These are phyloP conservation scores for Spinellus fusiger DNA, from an alignment of 192 early-diverging fungal genomes.

Conservation along the genomic window DNA sequence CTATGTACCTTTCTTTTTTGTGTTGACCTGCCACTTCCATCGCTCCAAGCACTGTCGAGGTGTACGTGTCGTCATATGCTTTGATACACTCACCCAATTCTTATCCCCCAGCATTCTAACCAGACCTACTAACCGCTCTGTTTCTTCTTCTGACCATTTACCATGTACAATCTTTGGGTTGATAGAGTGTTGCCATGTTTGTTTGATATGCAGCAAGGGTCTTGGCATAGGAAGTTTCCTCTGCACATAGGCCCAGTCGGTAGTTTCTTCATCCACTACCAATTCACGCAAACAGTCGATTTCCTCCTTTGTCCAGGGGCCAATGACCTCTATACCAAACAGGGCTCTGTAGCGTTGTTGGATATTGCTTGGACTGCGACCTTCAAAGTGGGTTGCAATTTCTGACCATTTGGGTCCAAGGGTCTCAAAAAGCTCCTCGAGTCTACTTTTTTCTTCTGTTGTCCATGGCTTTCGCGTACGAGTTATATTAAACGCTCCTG, in stretches of 20 bases:
- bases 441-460: conserved; percentile 5
- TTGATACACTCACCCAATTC: neutral
- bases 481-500: neutral
- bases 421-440: conserved; percentile 1
- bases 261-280: neutral
- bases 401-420: conserved; percentile 9
- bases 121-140: neutral
- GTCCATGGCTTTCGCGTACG: conserved; percentile 6
- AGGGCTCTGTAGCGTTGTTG: neutral
- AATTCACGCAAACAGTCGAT: neutral
- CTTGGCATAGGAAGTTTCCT: neutral
- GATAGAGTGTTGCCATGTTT: neutral
- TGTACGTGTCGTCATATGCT: neutral
- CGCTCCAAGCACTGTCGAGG: neutral
- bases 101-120: neutral
- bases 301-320: conserved; percentile 16
- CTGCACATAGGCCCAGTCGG: conserved; percentile 4
- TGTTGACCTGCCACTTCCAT: conserved; percentile 8
- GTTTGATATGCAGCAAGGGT: neutral
- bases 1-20: conserved; percentile 13
- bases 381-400: conserved; percentile 10
- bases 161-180: conserved; percentile 3
- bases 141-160: conserved; percentile 9
- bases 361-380: neutral
- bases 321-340: neutral